These are phyloP conservation scores for Gamarada debralockiae DNA, from an alignment of 495 filamentous ascomycete genomes.

Conservation along the genomic window DNA sequence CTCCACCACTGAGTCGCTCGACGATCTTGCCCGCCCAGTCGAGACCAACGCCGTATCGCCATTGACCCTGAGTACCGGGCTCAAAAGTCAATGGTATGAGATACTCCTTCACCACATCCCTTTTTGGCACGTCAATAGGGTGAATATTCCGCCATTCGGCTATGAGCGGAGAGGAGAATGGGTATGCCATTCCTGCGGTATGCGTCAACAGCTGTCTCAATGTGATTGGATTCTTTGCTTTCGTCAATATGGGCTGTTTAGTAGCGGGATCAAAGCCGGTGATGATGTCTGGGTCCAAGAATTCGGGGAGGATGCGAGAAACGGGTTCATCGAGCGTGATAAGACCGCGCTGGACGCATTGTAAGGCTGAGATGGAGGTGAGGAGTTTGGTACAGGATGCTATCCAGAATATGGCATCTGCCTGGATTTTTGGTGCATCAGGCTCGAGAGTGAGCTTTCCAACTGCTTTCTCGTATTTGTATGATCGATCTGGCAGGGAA, in stretches of 20 bases:
- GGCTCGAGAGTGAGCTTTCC: constrained; percentile 12
- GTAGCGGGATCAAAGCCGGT: constrained; percentile 19
- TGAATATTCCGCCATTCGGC: not conserved
- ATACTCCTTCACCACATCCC: not conserved
- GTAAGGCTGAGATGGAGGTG: constrained; percentile 51
- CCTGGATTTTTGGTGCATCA: constrained; percentile 28
- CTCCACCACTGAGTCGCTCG: constrained; percentile 43
- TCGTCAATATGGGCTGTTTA: constrained; percentile 43
- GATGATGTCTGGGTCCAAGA: constrained; percentile 20
- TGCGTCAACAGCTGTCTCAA: constrained; percentile 28
- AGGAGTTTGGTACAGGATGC: constrained; percentile 55
- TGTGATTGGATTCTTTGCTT: constrained; percentile 43
- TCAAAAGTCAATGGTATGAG: constrained; percentile 39
- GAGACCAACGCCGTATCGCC: constrained; percentile 42
- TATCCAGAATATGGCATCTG: constrained; percentile 52
- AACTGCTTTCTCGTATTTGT: not conserved
- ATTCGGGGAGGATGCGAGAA: constrained; percentile 23
- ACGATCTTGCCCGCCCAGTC: constrained; percentile 51
- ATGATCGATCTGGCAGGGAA: too few relatives aligned
- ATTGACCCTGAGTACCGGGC: constrained; percentile 34
- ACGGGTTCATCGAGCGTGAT: constrained; percentile 27
- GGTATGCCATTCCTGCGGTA: constrained; percentile 12
- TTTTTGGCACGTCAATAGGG: not conserved
- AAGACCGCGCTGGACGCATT: constrained; percentile 51
- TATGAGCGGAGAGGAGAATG: not conserved